phyloP scores from a whole-genome alignment of 2,329 filamentous ascomycete species.

The Septoria petroselini region DNA sequence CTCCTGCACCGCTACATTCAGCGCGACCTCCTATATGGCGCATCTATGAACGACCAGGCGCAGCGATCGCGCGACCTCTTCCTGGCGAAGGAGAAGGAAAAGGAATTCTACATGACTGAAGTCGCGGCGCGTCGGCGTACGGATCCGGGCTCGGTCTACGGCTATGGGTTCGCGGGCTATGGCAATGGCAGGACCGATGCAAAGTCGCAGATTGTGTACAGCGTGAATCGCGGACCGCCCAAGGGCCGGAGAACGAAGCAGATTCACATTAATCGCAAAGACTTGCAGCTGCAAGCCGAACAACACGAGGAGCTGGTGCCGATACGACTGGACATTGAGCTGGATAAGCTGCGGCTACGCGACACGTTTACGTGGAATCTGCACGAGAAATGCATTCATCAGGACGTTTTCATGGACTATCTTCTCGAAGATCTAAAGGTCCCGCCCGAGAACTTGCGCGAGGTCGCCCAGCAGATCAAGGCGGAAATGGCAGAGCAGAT shows the following conservation, averaged over 20 bases:
- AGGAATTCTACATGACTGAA: constrained; percentile 64
- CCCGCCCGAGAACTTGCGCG: constrained; percentile 61
- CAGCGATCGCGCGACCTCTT: constrained; percentile 48
- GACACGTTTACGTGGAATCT: constrained; percentile 99
- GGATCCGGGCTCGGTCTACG: constrained; percentile 60
- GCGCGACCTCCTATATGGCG: constrained; percentile 60
- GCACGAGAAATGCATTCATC: constrained; percentile 77
- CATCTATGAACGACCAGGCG: constrained; percentile 50
- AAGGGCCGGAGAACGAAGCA: constrained; percentile 72
- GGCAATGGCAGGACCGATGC: constrained; percentile 80
- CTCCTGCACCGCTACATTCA: constrained; percentile 63
- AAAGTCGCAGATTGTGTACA: constrained; percentile 72
- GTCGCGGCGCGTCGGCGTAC: constrained; percentile 59
- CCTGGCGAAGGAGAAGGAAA: constrained; percentile 63
- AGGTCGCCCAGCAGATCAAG: constrained; percentile 58
- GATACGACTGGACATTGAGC: constrained; percentile 86
- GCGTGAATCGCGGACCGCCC: constrained; percentile 68
- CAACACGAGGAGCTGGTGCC: constrained; percentile 89
- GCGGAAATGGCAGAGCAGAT: constrained; percentile 85
- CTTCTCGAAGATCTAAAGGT: constrained; percentile 82
- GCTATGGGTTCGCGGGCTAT: constrained; percentile 78
- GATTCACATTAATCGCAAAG: constrained; percentile 72
- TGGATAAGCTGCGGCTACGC: constrained; percentile 90
- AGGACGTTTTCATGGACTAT: constrained; percentile 81
- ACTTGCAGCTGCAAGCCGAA: constrained; percentile 81